Evolutionary conservation across 176 grass and related monocot genomes (phyloP), one percentile per base, ranked within the genome.

Genomic region (Carex parvula): DNA sequence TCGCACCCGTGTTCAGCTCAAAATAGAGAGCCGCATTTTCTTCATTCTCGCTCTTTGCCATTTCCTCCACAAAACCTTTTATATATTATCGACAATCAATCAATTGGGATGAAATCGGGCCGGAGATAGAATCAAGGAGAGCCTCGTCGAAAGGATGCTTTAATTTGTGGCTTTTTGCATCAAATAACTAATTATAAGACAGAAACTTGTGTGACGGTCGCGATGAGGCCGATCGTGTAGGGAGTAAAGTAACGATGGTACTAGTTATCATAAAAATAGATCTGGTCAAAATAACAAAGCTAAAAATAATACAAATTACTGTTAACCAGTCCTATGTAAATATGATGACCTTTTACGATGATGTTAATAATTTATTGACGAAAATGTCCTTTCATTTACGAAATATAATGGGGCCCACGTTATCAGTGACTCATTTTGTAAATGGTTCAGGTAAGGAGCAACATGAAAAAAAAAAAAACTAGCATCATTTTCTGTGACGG

Each of bases 1-100:
- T 90, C 17, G 90, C 84, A 7, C 93, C 88, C 3, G 86, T 95
- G 37, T 87, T 95, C 6, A 94, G 84, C 1, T 85, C 70, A 33
- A 92, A 94, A 20, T 66, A 68, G 60, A 65, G 24, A 82, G 80
- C 42, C 6, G 2, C 42, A 41, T 3, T 22, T 54, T 67, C 61
- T 66, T 82, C n/a, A 65, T 68, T 54, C 24, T 65, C 39, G 33
- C 44, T 54, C 21, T 52, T 18, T 52, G 4, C 80, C 80, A 82
- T 82, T 46, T 68, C 52, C 11, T 58, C 33, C 16, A n/a, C n/a
- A 24, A 24, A 24, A 24, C 22, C 22, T 50, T 63, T 3, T 20
- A 24, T 24, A 24, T 26, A n/a, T 74, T 50, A 21, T 52, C 20
- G 70, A 52, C 1, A 21, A 46, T 64, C 52, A 8, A 24, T 24